Evolutionary conservation across 1,139 yeast genomes (phyloP).

Genomic region (Diutina catenulata): DNA sequence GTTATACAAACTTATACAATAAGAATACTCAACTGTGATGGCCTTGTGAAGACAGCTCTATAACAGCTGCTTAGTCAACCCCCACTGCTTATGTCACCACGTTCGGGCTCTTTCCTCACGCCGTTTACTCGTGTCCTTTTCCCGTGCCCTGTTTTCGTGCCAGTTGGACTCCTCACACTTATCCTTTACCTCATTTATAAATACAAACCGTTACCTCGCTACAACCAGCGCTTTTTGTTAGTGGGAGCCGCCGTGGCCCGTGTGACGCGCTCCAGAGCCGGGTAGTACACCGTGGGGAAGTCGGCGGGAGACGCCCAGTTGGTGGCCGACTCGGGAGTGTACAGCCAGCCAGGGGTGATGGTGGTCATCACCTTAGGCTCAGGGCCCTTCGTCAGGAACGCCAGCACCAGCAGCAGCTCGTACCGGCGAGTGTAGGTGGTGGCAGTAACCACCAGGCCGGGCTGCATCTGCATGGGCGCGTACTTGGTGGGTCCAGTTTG

Average conservation of each 20-base stretch:
- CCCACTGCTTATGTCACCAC: too few relatives aligned
- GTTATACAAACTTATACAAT: too few relatives aligned
- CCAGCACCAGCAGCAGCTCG: slow-evolving; percentile 57
- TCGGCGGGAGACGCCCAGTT: slow-evolving; percentile 64
- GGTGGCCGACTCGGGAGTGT: slow-evolving; percentile 47
- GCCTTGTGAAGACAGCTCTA: too few relatives aligned
- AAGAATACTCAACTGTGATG: too few relatives aligned
- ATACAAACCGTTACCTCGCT: too few relatives aligned
- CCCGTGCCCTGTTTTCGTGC: too few relatives aligned
- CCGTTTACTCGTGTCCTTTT: too few relatives aligned
- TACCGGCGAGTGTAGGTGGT: slow-evolving; percentile 50
- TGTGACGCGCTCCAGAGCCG: slow-evolving; percentile 28
- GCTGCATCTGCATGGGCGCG: slow-evolving; percentile 91
- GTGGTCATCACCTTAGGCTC: slow-evolving; percentile 48
- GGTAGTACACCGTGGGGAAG: slow-evolving; percentile 42
- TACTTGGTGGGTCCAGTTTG: slow-evolving; percentile 69
- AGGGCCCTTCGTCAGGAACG: slow-evolving; percentile 27
- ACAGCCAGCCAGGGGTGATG: slow-evolving; percentile 74
- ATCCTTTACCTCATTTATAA: too few relatives aligned
- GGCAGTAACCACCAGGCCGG: slow-evolving; percentile 57
- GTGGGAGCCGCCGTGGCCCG: slow-evolving; percentile 29
- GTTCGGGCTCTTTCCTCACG: too few relatives aligned
- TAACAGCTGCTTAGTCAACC: too few relatives aligned
- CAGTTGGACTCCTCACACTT: too few relatives aligned
- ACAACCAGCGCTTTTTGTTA: slow-evolving; percentile 15